phyloP scores from a whole-genome alignment of 192 early-diverging fungal species.

The Coemansia aciculifera region DNA sequence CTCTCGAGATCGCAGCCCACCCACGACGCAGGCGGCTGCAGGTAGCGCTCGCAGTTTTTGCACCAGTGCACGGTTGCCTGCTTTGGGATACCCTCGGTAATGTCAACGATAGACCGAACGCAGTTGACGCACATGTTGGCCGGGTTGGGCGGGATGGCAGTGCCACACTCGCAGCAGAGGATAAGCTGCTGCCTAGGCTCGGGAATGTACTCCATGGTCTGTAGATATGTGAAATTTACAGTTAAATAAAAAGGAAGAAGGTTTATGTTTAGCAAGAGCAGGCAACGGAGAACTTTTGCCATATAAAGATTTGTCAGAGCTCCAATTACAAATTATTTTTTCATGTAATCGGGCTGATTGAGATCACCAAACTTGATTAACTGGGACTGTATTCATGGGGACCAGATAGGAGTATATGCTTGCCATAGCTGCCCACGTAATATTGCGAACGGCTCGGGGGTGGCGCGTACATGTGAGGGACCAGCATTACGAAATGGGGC shows the following conservation, averaged over 20 bases:
- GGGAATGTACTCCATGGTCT: slow-evolving; percentile 53
- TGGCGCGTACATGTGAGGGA: neutral
- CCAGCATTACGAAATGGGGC: neutral
- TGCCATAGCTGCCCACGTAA: neutral
- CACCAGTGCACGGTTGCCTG: slow-evolving; percentile 95
- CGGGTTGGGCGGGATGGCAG: slow-evolving; percentile 91
- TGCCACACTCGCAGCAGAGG: slow-evolving; percentile 94
- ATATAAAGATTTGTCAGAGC: neutral
- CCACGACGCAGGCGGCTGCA: slow-evolving; percentile 93
- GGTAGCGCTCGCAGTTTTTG: slow-evolving; percentile 94
- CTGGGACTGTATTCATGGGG: neutral
- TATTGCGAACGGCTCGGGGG: neutral
- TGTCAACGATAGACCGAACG: slow-evolving; percentile 94
- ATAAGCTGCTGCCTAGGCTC: slow-evolving; percentile 54
- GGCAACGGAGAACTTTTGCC: slow-evolving; percentile 4
- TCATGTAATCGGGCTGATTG: neutral
- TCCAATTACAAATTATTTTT: slow-evolving; percentile 4
- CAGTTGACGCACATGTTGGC: slow-evolving; percentile 99
- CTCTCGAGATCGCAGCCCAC: slow-evolving; percentile 84
- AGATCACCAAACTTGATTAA: neutral
- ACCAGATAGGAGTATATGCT: neutral
- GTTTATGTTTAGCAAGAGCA: neutral
- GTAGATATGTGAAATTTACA: slow-evolving; percentile 3
- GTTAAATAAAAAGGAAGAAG: neutral
- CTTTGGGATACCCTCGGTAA: slow-evolving; percentile 98